Evolutionary conservation across 73 alveolate genomes (phyloP).

Genomic region (Symbiodinium pilosum): DNA sequence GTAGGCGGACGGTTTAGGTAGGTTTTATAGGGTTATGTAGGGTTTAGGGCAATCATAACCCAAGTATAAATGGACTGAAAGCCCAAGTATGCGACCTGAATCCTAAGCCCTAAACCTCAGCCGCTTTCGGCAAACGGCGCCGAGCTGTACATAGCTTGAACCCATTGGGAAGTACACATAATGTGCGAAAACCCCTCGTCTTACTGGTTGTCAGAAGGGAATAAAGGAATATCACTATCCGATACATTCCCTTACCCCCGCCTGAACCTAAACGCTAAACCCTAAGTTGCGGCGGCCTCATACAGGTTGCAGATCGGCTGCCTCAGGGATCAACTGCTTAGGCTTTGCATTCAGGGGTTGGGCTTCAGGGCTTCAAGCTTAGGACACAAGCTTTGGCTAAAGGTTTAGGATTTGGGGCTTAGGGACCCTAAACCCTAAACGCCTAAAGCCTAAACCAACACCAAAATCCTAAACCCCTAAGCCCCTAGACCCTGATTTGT

Average conservation of each 20-base stretch:
- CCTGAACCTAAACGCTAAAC: too few relatives aligned
- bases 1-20: not conserved
- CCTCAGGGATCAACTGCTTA: not conserved
- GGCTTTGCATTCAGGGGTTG: not conserved
- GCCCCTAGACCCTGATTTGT: not conserved
- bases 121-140: not conserved
- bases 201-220: too few relatives aligned
- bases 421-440: not conserved
- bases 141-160: too few relatives aligned
- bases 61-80: too few relatives aligned
- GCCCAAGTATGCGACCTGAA: not conserved
- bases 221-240: too few relatives aligned
- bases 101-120: not conserved
- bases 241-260: too few relatives aligned
- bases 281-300: too few relatives aligned
- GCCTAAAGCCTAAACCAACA: not conserved
- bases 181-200: too few relatives aligned
- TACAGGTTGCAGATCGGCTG: not conserved
- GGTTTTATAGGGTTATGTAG: not conserved
- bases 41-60: too few relatives aligned
- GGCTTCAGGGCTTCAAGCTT: not conserved
- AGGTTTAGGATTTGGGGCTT: too few relatives aligned
- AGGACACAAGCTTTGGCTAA: not conserved
- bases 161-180: too few relatives aligned
- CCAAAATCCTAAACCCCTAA: not conserved